A percentile compares a stretch with the other conserved stretches of the same genome.
Evolutionary conservation across 495 filamentous ascomycete species (phyloP).

Genomic region (Trichoderma asperelloides): DNA sequence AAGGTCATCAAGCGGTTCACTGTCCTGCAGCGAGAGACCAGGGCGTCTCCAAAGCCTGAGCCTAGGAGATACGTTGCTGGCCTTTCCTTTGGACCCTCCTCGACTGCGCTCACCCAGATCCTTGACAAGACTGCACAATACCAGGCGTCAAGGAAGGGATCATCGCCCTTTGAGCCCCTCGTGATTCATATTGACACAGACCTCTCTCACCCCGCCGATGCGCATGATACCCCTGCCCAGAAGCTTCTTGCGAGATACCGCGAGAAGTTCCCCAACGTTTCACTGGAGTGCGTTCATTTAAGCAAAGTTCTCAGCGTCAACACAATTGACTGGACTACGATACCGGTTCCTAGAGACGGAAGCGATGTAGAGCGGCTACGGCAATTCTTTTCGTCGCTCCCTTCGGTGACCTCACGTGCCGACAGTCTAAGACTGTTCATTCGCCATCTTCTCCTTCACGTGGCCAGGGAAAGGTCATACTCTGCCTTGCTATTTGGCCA

Average conservation of each 20-base stretch:
- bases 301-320: conserved; percentile 42
- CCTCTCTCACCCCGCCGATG: neutral
- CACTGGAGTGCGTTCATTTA: conserved; percentile 46
- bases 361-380: conserved; percentile 38
- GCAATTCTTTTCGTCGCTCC: conserved; percentile 45
- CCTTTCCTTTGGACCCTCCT: conserved; percentile 76
- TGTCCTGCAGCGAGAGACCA: conserved; percentile 18
- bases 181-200: conserved; percentile 55
- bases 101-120: conserved; percentile 66
- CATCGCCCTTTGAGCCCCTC: conserved; percentile 54
- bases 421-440: conserved; percentile 65
- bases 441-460: conserved; percentile 57
- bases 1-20: conserved; percentile 13
- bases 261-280: conserved; percentile 49
- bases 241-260: conserved; percentile 17
- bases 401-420: conserved; percentile 61
- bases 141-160: conserved; percentile 45
- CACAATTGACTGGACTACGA: conserved; percentile 31
- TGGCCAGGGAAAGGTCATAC: conserved; percentile 51
- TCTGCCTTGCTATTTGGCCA: conserved; percentile 72
- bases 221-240: neutral
- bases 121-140: conserved; percentile 56
- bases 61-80: conserved; percentile 57
- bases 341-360: conserved; percentile 23
- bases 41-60: conserved; percentile 29